Percentiles rank a stretch among this genome's conserved stretches.
These are phyloP conservation scores for Aspergillus sclerotioniger DNA, from an alignment of 495 filamentous ascomycete genomes.

Conservation along the genomic window DNA sequence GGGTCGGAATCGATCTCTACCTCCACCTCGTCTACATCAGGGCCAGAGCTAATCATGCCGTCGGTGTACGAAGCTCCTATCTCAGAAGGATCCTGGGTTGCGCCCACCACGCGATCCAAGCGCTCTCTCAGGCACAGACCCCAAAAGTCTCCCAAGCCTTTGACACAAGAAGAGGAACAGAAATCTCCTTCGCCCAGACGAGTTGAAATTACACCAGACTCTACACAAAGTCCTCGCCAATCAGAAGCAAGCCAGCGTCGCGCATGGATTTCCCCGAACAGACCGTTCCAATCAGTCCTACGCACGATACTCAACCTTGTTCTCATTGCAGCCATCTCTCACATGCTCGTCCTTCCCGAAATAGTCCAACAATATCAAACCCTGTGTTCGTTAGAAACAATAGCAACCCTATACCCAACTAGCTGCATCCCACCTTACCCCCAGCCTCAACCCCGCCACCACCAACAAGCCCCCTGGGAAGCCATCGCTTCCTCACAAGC, in stretches of 20 bases:
- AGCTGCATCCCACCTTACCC: constrained; percentile 30
- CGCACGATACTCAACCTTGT: constrained; percentile 32
- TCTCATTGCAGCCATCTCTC: constrained; percentile 33
- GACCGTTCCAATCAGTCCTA: constrained; percentile 12
- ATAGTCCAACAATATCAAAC: constrained; percentile 36
- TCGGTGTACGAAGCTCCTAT: constrained; percentile 40
- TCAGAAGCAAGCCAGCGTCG: constrained; percentile 3
- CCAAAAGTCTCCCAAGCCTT: constrained; percentile 19
- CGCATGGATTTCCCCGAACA: not conserved
- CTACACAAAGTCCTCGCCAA: constrained; percentile 1
- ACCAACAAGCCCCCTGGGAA: constrained; percentile 16
- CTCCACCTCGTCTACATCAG: constrained; percentile 34
- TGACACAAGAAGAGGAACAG: constrained; percentile 2
- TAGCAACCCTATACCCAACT: constrained; percentile 33
- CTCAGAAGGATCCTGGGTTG: constrained; percentile 41
- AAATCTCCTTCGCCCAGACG: not conserved
- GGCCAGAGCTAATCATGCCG: constrained; percentile 48
- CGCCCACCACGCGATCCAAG: constrained; percentile 27
- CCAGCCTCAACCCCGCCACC: constrained; percentile 13
- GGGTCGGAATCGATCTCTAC: constrained; percentile 28
- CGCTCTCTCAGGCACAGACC: constrained; percentile 28
- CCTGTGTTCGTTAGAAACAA: constrained; percentile 28
- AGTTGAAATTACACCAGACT: not conserved
- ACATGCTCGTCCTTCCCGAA: constrained; percentile 43
- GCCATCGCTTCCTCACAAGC: constrained; percentile 27